These are phyloP conservation scores for Angomonas deanei DNA, from an alignment of 208 protist genomes.

Conservation along the genomic window DNA sequence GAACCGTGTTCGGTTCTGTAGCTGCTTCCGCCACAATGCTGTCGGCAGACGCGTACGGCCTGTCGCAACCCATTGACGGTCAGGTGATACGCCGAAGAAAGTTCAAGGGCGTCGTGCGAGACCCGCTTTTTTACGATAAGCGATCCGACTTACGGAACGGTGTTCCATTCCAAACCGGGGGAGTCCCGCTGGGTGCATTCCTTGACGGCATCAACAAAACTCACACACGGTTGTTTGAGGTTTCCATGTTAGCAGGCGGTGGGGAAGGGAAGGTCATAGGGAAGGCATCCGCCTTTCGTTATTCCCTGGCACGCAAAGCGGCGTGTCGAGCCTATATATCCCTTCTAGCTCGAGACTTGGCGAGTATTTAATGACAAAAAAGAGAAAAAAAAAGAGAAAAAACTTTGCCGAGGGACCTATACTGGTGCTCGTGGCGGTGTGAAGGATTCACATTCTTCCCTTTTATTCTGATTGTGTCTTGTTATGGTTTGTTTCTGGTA, in stretches of 20 bases:
- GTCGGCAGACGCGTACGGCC: constrained; percentile 48
- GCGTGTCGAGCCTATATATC: constrained; percentile 61
- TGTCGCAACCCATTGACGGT: constrained; percentile 49
- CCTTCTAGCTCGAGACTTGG: constrained; percentile 45
- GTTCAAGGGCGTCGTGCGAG: constrained; percentile 59
- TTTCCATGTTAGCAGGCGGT: constrained; percentile 41
- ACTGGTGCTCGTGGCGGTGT: too few species aligned
- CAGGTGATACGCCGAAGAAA: constrained; percentile 39
- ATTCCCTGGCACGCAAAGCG: constrained; percentile 62
- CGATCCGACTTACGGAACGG: constrained; percentile 71
- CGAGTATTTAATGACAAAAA: constrained; percentile 3
- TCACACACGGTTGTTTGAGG: constrained; percentile 71
- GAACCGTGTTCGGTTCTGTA: constrained; percentile 45
- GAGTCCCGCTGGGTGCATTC: constrained; percentile 34
- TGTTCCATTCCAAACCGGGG: constrained; percentile 62
- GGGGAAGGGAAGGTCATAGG: constrained; percentile 39
- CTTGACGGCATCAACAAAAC: constrained; percentile 39
- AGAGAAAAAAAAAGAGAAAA: neutral
- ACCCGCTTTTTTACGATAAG: constrained; percentile 77
- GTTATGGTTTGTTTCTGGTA: neutral
- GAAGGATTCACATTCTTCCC: neutral
- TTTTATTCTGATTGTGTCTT: too few species aligned
- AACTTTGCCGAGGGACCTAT: too few species aligned
- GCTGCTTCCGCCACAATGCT: constrained; percentile 29
- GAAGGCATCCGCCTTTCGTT: constrained; percentile 44